Evolutionary conservation across 495 filamentous ascomycete species (phyloP), one percentile per base, ranked within the genome.

Genomic region (Rhizodiscina lignyota): DNA sequence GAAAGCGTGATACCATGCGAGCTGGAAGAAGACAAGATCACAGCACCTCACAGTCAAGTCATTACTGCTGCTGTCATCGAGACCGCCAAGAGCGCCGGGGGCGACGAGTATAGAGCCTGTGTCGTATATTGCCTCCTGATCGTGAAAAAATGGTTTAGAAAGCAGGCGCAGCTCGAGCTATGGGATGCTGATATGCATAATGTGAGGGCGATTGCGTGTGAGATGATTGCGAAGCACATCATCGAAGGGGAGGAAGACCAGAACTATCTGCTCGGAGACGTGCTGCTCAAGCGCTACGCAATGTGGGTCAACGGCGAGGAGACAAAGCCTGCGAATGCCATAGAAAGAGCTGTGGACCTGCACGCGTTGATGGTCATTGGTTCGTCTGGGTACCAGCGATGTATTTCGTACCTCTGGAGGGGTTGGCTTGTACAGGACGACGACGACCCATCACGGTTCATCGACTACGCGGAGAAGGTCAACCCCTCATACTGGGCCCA

Each of bases 341-440:
- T 97, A 42, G 89, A 97, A 55, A 74, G 80, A 32, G 79, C 91
- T 0, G 83, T 96, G 26, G 89, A 97, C 52, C 64, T 94, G 13
- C 87, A 96, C 52, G 83, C 87, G 4, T 60, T 94, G 15, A 64
- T 71, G 18, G 68, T 96, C 19, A 94, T 94, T 39, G 79, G 81
- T 12, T 83, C 77, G 11, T 81, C 81, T 1, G 85, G 87, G n/a
- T 97, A 94, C 48, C 89, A 97, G 48, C 89, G 78, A 54, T 94
- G 87, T 50, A 82, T 94, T 48, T 69, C 63, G 30, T 86, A 83
- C 47, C 75, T 97, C 32, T 97, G 89, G 89, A 70, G 68, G 38
- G 89, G 89, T 27, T 97, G 89, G 89, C 66, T 94, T n/a, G 71
- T 87, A 8, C 89, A 96, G 50, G 81, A 96, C 41, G 80, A 92